Evolutionary conservation across 495 filamentous ascomycete species (phyloP).

Genomic region (Thermothielavioides terrestris): DNA sequence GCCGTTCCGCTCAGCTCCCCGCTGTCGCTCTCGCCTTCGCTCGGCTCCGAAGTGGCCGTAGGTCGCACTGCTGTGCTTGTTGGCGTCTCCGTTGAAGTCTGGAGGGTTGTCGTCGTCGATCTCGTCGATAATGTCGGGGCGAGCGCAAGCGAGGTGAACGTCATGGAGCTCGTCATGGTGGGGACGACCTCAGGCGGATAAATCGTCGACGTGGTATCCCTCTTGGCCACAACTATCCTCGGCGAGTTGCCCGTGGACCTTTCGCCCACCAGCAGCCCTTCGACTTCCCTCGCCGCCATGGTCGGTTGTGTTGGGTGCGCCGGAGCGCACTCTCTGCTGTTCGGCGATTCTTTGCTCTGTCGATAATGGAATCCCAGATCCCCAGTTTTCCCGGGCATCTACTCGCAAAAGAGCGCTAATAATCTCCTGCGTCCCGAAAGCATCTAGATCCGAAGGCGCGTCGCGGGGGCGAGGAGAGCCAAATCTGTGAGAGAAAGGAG

Average conservation of each 20-base stretch:
- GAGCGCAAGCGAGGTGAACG: neutral
- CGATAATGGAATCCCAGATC: neutral
- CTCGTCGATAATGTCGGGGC: constrained; percentile 9
- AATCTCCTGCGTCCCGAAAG: neutral
- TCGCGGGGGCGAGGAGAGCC: no score
- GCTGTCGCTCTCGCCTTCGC: constrained; percentile 21
- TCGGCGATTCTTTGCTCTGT: neutral
- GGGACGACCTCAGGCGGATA: neutral
- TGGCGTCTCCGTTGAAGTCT: neutral
- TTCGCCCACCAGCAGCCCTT: no score
- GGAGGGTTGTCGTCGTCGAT: constrained; percentile 2
- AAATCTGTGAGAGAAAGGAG: neutral
- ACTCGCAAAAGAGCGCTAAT: neutral
- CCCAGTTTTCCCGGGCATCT: neutral
- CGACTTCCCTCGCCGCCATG: constrained; percentile 8
- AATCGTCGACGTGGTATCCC: neutral
- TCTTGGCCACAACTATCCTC: neutral
- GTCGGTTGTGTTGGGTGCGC: neutral
- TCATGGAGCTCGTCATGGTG: neutral
- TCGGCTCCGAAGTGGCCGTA: constrained; percentile 20
- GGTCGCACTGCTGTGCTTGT: constrained; percentile 15
- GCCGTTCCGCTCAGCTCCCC: constrained; percentile 49
- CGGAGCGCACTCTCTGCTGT: neutral
- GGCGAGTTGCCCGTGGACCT: neutral
- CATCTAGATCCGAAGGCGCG: neutral